Evolutionary conservation across 1,139 yeast genomes (phyloP), one percentile per base, ranked within the genome.

Genomic region (Suhomyces ambrosiae): DNA sequence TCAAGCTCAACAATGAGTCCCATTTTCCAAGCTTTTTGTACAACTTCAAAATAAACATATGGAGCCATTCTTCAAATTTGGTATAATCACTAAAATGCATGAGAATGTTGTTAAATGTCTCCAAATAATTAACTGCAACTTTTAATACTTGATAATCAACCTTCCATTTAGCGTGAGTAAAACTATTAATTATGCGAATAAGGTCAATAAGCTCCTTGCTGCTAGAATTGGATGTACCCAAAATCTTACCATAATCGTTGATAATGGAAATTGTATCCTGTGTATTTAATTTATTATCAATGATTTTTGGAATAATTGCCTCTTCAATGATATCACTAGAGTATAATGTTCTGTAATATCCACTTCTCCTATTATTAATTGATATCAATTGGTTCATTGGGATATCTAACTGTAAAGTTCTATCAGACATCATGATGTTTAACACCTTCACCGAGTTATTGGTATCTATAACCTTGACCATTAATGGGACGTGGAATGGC

Each of bases 401-500:
- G 27, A 62, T 52, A 10, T 65, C 69, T 30, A 76, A 52, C 5
- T 56, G 62, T 34, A 68, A 40, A 3, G 63, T 61, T 48, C 82
- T 63, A 44, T 78, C 85, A 3, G 74, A 71, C 56, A 80, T 49
- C 36, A 80, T 45, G 28, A 68, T 55, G 42, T 71, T 67, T 28
- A 66, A 61, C 4, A 64, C 43, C 27, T 65, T 53, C 2, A 69
- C 67, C 37, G 63, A 23, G 1, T 52, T 54, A 13, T 49, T 45
- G 18, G 50, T 51, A 30, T 45, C 65, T 8, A 53, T 38, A n/a
- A 66, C 49, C 38, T 61, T 68, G 16, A 79, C 58, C 5, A 74
- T 61, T 24, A 83, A 56, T 5, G 90, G 89, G 34, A 77, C 56
- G 40, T 74, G 79, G 46, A 58, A 74, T 2, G 77, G 76, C 19